Evolutionary conservation across 495 filamentous ascomycete species (phyloP).

Genomic region (Penicillium simplicissimum): DNA sequence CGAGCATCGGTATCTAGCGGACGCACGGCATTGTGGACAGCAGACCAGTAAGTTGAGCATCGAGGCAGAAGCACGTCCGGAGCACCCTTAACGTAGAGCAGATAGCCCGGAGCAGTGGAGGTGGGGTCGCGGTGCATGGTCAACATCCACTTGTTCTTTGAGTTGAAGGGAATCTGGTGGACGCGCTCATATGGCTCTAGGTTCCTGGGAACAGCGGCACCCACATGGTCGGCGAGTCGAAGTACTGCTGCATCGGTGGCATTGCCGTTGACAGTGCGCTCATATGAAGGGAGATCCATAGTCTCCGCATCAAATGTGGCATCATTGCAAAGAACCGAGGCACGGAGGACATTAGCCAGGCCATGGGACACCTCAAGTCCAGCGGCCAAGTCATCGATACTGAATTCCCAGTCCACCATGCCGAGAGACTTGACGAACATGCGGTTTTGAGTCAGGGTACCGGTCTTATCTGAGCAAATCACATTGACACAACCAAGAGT

Average conservation of each 20-base stretch:
- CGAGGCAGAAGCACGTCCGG: constrained; percentile 50
- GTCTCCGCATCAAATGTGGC: constrained; percentile 67
- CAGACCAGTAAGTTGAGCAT: constrained; percentile 47
- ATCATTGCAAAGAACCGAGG: constrained; percentile 61
- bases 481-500: constrained; percentile 70
- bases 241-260: constrained; percentile 73
- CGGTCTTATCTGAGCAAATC: constrained; percentile 74
- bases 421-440: constrained; percentile 48
- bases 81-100: constrained; percentile 51
- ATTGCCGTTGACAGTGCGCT: constrained; percentile 66
- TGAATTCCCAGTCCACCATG: constrained; percentile 37
- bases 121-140: constrained; percentile 31
- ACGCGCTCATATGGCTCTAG: constrained; percentile 52
- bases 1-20: constrained; percentile 37
- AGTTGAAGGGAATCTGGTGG: constrained; percentile 73
- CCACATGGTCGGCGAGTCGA: constrained; percentile 63
- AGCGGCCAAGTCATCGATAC: constrained; percentile 22
- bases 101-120: constrained; percentile 15
- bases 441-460: constrained; percentile 62
- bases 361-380: constrained; percentile 18
- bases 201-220: constrained; percentile 46
- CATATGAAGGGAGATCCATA: constrained; percentile 48
- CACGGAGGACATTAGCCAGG: constrained; percentile 26
- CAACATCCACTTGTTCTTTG: constrained; percentile 69
- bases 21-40: constrained; percentile 32